These are phyloP conservation scores for Fusarium sororula DNA, from an alignment of 2,329 filamentous ascomycete genomes.

Conservation along the genomic window DNA sequence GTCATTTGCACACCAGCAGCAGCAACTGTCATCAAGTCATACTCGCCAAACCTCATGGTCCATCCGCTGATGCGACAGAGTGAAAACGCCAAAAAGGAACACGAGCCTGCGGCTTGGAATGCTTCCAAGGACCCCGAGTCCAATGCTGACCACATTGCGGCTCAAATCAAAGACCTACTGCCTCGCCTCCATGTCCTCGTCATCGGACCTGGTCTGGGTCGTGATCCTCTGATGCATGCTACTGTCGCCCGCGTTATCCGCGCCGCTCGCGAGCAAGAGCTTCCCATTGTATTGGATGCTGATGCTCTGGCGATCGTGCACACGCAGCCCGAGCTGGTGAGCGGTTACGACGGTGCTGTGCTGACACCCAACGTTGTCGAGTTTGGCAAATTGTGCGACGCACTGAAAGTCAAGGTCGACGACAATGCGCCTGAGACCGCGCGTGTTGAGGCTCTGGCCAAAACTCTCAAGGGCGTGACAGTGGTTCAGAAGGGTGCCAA, in stretches of 20 bases:
- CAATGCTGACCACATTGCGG: constrained; percentile 68
- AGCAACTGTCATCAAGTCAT: constrained; percentile 91
- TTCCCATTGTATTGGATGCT: constrained; percentile 90
- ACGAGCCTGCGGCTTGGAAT: constrained; percentile 55
- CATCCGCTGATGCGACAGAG: constrained; percentile 93
- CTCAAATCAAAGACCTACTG: constrained; percentile 80
- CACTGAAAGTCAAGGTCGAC: constrained; percentile 71
- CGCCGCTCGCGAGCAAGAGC: constrained; percentile 74
- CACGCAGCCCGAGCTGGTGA: constrained; percentile 77
- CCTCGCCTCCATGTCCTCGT: constrained; percentile 90
- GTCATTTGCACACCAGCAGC: constrained; percentile 95
- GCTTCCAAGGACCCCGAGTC: constrained; percentile 52
- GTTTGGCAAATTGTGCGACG: constrained; percentile 83
- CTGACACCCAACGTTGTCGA: constrained; percentile 96
- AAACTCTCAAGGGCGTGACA: constrained; percentile 84
- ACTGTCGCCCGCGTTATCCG: constrained; percentile 82
- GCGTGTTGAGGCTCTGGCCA: constrained; percentile 72
- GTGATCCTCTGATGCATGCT: constrained; percentile 89
- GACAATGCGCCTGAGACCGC: constrained; percentile 50
- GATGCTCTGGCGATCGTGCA: constrained; percentile 86
- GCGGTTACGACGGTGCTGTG: constrained; percentile 84
- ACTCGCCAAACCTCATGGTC: constrained; percentile 98
- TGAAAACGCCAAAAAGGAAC: constrained; percentile 44
- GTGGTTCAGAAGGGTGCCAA: constrained; percentile 87
- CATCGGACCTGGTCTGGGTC: constrained; percentile 89